Evolutionary conservation across 164 flowering plant species (phyloP).

Genomic region (Vitis labrusca): DNA sequence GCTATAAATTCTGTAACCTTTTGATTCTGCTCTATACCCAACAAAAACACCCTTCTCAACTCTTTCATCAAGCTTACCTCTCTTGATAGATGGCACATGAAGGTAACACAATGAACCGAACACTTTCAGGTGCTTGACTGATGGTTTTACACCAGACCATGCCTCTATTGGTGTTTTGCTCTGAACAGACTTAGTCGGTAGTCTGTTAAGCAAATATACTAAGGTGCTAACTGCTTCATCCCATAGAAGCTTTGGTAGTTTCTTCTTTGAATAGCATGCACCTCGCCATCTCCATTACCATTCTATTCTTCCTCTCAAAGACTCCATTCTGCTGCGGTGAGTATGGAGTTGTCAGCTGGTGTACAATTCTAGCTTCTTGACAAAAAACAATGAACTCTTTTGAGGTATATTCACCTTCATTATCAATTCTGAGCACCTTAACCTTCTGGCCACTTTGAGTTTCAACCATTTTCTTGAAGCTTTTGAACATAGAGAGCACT

Average conservation of each 20-base stretch:
- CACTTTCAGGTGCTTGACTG: background rate
- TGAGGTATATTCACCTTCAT: background rate
- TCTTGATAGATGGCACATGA: background rate
- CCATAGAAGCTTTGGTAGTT: background rate
- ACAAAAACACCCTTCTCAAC: background rate
- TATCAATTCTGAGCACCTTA: constrained; percentile 3
- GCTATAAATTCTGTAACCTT: constrained; percentile 6
- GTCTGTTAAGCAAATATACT: background rate
- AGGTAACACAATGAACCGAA: background rate
- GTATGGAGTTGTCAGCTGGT: background rate
- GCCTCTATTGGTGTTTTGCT: constrained; percentile 3
- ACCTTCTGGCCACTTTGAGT: constrained; percentile 1
- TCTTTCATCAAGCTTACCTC: constrained; percentile 2
- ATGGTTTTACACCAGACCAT: background rate
- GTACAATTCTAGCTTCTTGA: background rate
- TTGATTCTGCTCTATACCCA: background rate
- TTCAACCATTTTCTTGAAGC: background rate
- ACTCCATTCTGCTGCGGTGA: constrained; percentile 2
- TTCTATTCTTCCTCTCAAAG: background rate
- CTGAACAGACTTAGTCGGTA: background rate
- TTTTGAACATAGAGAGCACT: background rate
- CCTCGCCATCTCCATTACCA: constrained; percentile 2
- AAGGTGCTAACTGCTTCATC: background rate
- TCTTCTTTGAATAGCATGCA: constrained; percentile 1
- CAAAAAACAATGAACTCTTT: background rate